These are phyloP conservation scores for Papiliotrema nemorosa DNA, from an alignment of 1,284 basidiomycete genomes.

Conservation along the genomic window DNA sequence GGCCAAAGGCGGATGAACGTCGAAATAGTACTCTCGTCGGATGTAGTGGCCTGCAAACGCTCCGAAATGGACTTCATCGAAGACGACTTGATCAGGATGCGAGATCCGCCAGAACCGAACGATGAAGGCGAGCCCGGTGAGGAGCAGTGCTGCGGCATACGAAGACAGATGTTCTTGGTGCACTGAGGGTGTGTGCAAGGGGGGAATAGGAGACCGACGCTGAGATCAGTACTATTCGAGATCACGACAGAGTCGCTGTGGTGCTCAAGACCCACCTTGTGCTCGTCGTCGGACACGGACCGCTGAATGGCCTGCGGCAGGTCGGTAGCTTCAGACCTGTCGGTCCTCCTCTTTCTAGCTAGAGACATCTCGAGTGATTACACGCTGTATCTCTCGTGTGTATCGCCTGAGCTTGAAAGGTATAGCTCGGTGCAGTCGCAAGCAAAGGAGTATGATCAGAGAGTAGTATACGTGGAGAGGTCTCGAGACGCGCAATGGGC, in stretches of 20 bases:
- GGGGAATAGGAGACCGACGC: constrained; percentile 18
- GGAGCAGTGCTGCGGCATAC: constrained; percentile 30
- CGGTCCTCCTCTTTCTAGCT: constrained; percentile 23
- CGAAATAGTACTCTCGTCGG: constrained; percentile 92
- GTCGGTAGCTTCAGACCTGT: constrained; percentile 12
- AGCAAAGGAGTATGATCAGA: no score
- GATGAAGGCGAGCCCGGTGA: constrained; percentile 72
- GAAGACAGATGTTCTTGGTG: constrained; percentile 32
- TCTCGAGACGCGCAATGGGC: no score
- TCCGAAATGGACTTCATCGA: constrained; percentile 96
- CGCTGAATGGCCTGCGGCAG: constrained; percentile 16
- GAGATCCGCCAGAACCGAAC: constrained; percentile 91
- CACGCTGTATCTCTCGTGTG: no score
- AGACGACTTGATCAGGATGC: constrained; percentile 90
- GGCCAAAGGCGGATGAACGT: constrained; percentile 95
- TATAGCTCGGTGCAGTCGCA: no score
- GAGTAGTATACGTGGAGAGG: no score
- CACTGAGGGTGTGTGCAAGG: constrained; percentile 8
- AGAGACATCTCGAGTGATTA: constrained; percentile 11
- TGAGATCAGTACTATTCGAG: neutral
- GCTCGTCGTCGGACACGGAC: constrained; percentile 18
- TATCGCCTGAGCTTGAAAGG: no score
- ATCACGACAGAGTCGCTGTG: neutral
- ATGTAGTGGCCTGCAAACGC: constrained; percentile 87
- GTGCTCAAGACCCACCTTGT: constrained; percentile 18